Evolutionary conservation across 768 basidiomycete genomes (phyloP), one percentile per base, ranked within the genome.

Genomic region (Pulveroboletus sp.): DNA sequence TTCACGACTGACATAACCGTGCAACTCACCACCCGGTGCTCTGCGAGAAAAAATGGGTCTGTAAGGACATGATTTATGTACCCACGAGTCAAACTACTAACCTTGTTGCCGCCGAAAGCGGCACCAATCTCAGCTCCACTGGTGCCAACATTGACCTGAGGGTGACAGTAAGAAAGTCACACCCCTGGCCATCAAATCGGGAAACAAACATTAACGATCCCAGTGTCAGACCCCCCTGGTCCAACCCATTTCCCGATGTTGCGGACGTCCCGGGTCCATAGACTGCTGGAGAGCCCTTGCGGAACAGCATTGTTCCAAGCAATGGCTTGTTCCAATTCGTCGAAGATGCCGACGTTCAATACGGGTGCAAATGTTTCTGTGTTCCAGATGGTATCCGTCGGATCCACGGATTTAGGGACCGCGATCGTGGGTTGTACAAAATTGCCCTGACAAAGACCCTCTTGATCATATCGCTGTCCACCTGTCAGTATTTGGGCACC

Each of bases 71-170:
- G n/a, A 32, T 56, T 54, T 51, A 42, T 51, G 49, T 21, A 43
- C 34, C 49, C 55, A 11, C 47, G 37, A 36, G 46, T 23, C 45
- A 56, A 56, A 31, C 10, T 17, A 61, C 64, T 23, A 45, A 85
- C 87, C 83, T 94, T 94, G 75, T 94, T 94, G 46, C 90, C 95
- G 50, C 94, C 94, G 65, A 97, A 97, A 0, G 89, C 90, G 38
- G 91, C 92, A 33, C 84, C 84, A 38, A 87, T 86, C 65, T 87
- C 85, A 8, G 85, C 85, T 4, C 85, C 85, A 46, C 77, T 81
- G 0, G 83, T 84, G 13, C 78, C 80, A 17, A 79, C 81, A 57
- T 87, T 88, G 59, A 87, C 76, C 77, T 84, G 52, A 14, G 23
- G 6, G 49, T 4, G 23, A 29, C 6, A 24, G 34, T 65, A 34